Conservation (phyloP, 352 stramenopile species). For the Globisporangium acanthophoron region DNA sequence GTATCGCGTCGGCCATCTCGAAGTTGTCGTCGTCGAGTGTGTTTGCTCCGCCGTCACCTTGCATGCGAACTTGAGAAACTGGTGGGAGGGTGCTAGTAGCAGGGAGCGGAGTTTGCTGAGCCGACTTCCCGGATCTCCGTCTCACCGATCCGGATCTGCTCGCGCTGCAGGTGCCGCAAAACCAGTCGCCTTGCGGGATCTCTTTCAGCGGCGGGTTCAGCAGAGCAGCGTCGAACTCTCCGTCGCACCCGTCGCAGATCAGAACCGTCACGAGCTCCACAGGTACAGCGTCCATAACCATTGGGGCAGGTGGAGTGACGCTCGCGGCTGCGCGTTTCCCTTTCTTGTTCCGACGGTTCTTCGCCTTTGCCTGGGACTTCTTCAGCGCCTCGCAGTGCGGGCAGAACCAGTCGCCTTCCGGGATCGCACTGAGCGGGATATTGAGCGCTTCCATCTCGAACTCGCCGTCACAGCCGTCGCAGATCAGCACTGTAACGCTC, state of each 20-base stretch:
- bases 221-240: slow-evolving; percentile 44
- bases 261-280: slow-evolving; percentile 30
- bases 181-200: slow-evolving; percentile 50
- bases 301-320: neutral
- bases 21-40: neutral
- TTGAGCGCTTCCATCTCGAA: slow-evolving; percentile 44
- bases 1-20: neutral
- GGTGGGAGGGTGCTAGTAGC: neutral
- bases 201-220: slow-evolving; percentile 33
- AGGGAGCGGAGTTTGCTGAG: neutral
- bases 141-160: neutral
- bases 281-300: neutral
- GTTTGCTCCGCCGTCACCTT: neutral
- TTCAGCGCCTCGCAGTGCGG: neutral
- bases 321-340: neutral
- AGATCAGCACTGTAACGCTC: slow-evolving; percentile 46
- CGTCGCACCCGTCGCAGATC: slow-evolving; percentile 68
- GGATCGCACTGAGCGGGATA: slow-evolving; percentile 36
- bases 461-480: slow-evolving; percentile 63
- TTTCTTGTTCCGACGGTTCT: slow-evolving; percentile 3
- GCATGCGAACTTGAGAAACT: neutral
- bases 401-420: slow-evolving; percentile 44
- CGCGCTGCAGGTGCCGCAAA: slow-evolving; percentile 16
- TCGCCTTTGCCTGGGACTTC: slow-evolving; percentile 1
- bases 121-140: neutral